phyloP scores from a whole-genome alignment of 495 filamentous ascomycete species.

The Penicillium goetzii region DNA sequence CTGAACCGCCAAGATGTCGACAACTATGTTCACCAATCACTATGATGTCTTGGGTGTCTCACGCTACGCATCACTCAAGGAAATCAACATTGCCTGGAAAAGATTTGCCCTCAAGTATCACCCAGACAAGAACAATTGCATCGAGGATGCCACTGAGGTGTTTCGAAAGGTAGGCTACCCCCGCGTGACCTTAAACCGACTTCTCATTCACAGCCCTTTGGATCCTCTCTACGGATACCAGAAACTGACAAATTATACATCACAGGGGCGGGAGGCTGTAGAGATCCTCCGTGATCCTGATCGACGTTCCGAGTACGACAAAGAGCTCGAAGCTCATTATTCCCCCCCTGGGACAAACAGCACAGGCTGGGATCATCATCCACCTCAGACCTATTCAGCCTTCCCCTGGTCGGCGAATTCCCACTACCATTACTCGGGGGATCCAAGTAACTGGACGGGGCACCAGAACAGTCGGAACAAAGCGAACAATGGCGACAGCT shows the following conservation, averaged over 20 bases:
- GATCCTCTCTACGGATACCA: background rate
- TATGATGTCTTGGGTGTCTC: conserved; percentile 46
- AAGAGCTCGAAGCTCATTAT: background rate
- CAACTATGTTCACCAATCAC: conserved; percentile 25
- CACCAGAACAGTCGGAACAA: background rate
- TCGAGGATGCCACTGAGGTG: conserved; percentile 41
- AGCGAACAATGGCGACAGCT: background rate
- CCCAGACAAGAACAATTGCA: conserved; percentile 62
- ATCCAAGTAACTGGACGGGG: background rate
- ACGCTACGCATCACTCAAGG: conserved; percentile 35
- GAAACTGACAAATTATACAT: background rate
- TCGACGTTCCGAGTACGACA: conserved; percentile 36
- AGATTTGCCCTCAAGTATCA: conserved; percentile 59
- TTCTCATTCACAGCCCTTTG: background rate
- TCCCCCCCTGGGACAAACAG: background rate
- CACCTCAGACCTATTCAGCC: background rate
- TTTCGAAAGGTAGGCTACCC: conserved; percentile 44
- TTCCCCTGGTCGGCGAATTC: background rate
- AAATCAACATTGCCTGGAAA: conserved; percentile 51
- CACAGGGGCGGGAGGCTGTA: conserved; percentile 44
- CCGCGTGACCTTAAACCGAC: background rate
- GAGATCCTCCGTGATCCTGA: conserved; percentile 43
- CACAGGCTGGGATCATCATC: background rate
- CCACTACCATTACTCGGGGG: background rate
- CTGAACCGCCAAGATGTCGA: conserved; percentile 14